Percentiles rank a stretch among this genome's conserved stretches.
Conservation (phyloP, 768 basidiomycete species). For the Leccinum rimulosum region DNA sequence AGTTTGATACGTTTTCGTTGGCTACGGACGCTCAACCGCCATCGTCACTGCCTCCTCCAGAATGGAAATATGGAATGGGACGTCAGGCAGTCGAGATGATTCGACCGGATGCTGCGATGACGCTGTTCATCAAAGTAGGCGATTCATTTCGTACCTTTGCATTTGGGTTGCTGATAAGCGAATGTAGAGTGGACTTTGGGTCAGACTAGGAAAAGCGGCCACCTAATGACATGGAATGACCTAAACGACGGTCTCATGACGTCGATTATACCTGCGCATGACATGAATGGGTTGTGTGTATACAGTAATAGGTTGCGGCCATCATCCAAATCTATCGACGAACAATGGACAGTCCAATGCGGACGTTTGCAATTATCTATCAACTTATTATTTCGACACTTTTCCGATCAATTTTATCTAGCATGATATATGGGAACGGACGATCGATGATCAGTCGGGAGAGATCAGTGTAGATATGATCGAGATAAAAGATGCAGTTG, state of each 20-base stretch:
- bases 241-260: neutral
- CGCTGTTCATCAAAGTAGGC: conserved; percentile 63
- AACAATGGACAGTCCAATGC: neutral
- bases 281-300: neutral
- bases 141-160: conserved; percentile 5
- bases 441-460: neutral
- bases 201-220: conserved; percentile 40
- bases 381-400: conserved; percentile 8
- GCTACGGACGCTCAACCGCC: conserved; percentile 60
- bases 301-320: neutral
- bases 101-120: conserved; percentile 63
- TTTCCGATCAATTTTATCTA: conserved; percentile 7
- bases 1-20: conserved; percentile 57
- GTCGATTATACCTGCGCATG: neutral
- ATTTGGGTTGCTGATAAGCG: conserved; percentile 3
- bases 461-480: neutral
- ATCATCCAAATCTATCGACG: neutral
- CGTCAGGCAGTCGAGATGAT: conserved; percentile 56
- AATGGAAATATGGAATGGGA: conserved; percentile 46
- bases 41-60: conserved; percentile 57
- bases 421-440: neutral
- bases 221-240: conserved; percentile 8
- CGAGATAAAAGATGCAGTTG: neutral
- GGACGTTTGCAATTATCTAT: conserved; percentile 12
- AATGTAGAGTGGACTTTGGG: conserved; percentile 56